Conservation (phyloP, 1,284 basidiomycete species). For the Apiotrichum gamsii region DNA sequence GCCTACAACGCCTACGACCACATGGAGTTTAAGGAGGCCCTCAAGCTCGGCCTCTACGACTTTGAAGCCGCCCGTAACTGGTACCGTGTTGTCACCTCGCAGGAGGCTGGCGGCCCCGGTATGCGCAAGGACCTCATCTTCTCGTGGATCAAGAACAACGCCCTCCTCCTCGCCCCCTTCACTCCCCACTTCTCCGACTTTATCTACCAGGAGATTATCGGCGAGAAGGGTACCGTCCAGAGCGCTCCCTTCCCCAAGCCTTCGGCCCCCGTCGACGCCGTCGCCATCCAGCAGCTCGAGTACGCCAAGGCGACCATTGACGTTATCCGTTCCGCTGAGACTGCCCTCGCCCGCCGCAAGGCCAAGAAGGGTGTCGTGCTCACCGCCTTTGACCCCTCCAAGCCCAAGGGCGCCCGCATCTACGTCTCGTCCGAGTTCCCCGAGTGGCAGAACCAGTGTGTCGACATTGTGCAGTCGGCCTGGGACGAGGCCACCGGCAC, state of each 20-base stretch:
- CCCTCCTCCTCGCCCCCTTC: conserved; percentile 77
- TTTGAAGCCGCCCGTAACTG: conserved; percentile 87
- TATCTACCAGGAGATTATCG: conserved; percentile 72
- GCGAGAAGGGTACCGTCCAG: conserved; percentile 72
- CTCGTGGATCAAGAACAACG: conserved; percentile 73
- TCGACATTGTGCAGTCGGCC: conserved; percentile 66
- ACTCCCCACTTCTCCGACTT: conserved; percentile 95
- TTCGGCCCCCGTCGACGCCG: conserved; percentile 50
- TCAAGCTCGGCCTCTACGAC: conserved; percentile 95
- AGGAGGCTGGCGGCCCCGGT: conserved; percentile 56
- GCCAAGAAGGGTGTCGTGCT: conserved; percentile 49
- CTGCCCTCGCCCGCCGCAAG: conserved; percentile 61
- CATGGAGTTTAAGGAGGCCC: conserved; percentile 89
- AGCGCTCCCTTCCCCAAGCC: conserved; percentile 56
- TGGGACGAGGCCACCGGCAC: conserved; percentile 58
- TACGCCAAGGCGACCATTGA: conserved; percentile 53
- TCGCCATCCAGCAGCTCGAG: conserved; percentile 61
- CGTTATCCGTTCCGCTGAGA: conserved; percentile 83
- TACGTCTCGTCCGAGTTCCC: conserved; percentile 90
- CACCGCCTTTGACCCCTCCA: conserved; percentile 63
- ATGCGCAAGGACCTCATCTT: conserved; percentile 77
- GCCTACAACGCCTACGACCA: conserved; percentile 71
- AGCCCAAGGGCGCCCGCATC: conserved; percentile 76
- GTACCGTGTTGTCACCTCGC: conserved; percentile 88
- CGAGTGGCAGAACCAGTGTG: conserved; percentile 83